Percentiles rank a stretch among this genome's conserved stretches.
These are phyloP conservation scores for Trichophyton mentagrophytes DNA, from an alignment of 2,329 filamentous ascomycete genomes.

Conservation along the genomic window DNA sequence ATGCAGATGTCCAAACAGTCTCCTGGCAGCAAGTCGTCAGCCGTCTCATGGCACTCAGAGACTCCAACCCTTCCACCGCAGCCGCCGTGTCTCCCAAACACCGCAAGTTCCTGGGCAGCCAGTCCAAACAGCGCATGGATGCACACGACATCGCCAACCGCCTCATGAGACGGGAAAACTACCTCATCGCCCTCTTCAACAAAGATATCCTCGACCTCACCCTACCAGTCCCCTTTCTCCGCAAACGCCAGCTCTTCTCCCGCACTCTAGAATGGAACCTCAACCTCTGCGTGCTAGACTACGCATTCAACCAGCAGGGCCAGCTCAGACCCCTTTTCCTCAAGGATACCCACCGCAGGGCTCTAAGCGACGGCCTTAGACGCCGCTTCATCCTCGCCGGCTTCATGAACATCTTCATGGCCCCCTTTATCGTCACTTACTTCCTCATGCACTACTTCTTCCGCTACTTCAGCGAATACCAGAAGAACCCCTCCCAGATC, in stretches of 20 bases:
- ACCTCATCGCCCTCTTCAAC: constrained; percentile 92
- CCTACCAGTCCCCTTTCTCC: constrained; percentile 70
- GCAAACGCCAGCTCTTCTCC: constrained; percentile 70
- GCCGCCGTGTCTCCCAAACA: constrained; percentile 46
- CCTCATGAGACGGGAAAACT: constrained; percentile 93
- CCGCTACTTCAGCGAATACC: constrained; percentile 93
- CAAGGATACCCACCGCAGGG: constrained; percentile 64
- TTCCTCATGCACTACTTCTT: constrained; percentile 84
- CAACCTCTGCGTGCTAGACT: constrained; percentile 79
- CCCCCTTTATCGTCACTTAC: constrained; percentile 77
- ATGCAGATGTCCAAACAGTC: constrained; percentile 81
- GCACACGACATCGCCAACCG: constrained; percentile 95
- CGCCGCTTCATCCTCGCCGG: constrained; percentile 71
- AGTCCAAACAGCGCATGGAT: constrained; percentile 87
- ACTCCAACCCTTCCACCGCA: constrained; percentile 76
- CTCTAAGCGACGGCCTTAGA: constrained; percentile 65
- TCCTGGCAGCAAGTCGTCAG: constrained; percentile 87
- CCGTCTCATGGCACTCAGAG: constrained; percentile 69
- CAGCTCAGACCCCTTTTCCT: constrained; percentile 80
- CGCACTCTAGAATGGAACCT: constrained; percentile 86
- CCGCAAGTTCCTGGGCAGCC: constrained; percentile 57
- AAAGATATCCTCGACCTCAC: constrained; percentile 87
- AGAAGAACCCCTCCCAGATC: constrained; percentile 78
- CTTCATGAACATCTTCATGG: constrained; percentile 71
- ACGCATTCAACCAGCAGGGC: constrained; percentile 79